Percentiles rank a stretch among this genome's conserved stretches.
Conservation (phyloP, 805 yeast genomes). For the Kodamaea fukazawae region DNA sequence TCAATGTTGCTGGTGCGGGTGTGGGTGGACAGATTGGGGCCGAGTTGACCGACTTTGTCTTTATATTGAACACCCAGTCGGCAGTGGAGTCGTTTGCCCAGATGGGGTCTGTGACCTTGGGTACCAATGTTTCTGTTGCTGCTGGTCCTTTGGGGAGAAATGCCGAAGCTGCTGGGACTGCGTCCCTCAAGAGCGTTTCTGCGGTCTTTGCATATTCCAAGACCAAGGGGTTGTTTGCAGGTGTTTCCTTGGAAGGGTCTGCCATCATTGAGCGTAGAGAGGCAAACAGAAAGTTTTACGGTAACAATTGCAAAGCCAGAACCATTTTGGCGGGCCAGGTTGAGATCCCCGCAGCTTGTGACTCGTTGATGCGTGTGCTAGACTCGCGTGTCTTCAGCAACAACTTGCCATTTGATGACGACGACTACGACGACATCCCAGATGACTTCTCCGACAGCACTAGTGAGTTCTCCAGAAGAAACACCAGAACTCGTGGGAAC, state of each 20-base stretch:
- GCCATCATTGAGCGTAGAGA: conserved; percentile 96
- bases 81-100: conserved; percentile 95
- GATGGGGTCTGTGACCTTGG: conserved; percentile 89
- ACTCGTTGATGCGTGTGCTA: conserved; percentile 78
- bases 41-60: conserved; percentile 93
- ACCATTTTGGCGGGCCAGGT: conserved; percentile 79
- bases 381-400: conserved; percentile 79
- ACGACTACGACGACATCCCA: conserved; percentile 71
- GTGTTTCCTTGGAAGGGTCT: conserved; percentile 95
- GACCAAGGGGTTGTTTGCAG: conserved; percentile 95
- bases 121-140: conserved; percentile 92
- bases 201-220: conserved; percentile 93
- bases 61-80: conserved; percentile 77
- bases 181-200: conserved; percentile 80
- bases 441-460: conserved; percentile 61
- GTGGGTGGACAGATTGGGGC: conserved; percentile 98
- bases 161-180: conserved; percentile 96
- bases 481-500: conserved; percentile 16
- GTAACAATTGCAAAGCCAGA: conserved; percentile 84
- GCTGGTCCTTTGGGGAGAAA: conserved; percentile 98
- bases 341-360: conserved; percentile 91
- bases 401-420: conserved; percentile 49
- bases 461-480: conserved; percentile 32
- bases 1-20: conserved; percentile 96
- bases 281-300: conserved; percentile 93